A percentile compares a stretch with the other conserved stretches of the same genome.
phyloP scores from a whole-genome alignment of 2,329 filamentous ascomycete genomes.

The Nemania abortiva region DNA sequence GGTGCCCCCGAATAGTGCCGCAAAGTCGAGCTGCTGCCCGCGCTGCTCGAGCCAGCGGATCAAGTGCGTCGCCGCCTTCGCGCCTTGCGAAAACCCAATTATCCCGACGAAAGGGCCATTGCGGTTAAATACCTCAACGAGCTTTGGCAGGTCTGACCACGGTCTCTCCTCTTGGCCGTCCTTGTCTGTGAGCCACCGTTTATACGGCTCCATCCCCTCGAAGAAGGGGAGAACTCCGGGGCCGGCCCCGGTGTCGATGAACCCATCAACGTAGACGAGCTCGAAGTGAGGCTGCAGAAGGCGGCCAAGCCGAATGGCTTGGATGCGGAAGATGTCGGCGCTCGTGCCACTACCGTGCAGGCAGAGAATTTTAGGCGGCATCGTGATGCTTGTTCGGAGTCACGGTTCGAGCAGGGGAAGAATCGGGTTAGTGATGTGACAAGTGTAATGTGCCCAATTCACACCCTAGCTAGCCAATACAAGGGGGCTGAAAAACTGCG shows the following conservation, averaged over 20 bases:
- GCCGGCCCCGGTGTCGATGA: conserved; percentile 31
- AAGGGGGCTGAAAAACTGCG: neutral
- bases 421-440: no score
- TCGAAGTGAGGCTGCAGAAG: conserved; percentile 37
- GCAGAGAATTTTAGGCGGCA: conserved; percentile 38
- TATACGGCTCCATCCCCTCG: conserved; percentile 41
- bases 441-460: neutral
- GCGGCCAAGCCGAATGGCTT: conserved; percentile 37
- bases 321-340: conserved; percentile 39
- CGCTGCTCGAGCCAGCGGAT: conserved; percentile 37
- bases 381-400: conserved; percentile 3
- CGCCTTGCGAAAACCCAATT: conserved; percentile 34
- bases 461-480: neutral
- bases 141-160: conserved; percentile 28
- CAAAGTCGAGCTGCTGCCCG: conserved; percentile 35
- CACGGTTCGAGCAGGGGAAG: neutral
- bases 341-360: conserved; percentile 41
- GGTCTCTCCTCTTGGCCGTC: conserved; percentile 26
- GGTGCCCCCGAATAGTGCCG: conserved; percentile 31
- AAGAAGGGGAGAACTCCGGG: conserved; percentile 42
- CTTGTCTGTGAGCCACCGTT: conserved; percentile 38
- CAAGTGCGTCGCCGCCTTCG: conserved; percentile 32
- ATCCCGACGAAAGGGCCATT: conserved; percentile 36
- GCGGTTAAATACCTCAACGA: conserved; percentile 32
- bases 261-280: conserved; percentile 39